These are phyloP conservation scores for Aspergillus japonicus DNA, from an alignment of 2,329 filamentous ascomycete species.

Conservation along the genomic window DNA sequence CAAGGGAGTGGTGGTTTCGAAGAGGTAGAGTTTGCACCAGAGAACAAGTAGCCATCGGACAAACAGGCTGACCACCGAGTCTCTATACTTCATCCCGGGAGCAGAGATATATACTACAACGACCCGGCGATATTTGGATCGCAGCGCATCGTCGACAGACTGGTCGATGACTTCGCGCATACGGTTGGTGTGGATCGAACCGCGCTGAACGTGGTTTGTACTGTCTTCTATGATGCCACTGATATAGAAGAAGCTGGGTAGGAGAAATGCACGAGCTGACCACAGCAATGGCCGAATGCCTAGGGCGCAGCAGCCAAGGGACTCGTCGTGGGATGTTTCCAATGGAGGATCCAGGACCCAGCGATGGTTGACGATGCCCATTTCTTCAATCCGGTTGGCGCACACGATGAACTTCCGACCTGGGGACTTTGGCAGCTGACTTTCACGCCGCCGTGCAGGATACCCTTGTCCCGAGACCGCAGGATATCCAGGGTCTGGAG, in stretches of 20 bases:
- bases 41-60: no score
- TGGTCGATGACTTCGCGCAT: conserved; percentile 61
- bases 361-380: conserved; percentile 44
- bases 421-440: neutral
- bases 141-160: conserved; percentile 57
- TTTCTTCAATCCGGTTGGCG: conserved; percentile 11
- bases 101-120: conserved; percentile 63
- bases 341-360: conserved; percentile 22
- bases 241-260: no score
- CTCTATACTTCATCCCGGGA: no score
- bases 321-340: conserved; percentile 39
- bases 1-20: conserved; percentile 52
- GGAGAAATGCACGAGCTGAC: neutral
- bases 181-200: conserved; percentile 57
- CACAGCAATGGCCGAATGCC: neutral
- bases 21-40: conserved; percentile 47
- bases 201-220: conserved; percentile 57
- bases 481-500: conserved; percentile 47
- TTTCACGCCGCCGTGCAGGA: conserved; percentile 38
- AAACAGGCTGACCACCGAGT: neutral
- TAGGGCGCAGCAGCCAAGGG: conserved; percentile 48
- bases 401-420: no score
- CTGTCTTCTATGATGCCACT: neutral
- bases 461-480: conserved; percentile 52
- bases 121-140: conserved; percentile 60